Evolutionary conservation across 306 rosid genomes (phyloP), one percentile per base, ranked within the genome.

Genomic region (Alnus rubra): DNA sequence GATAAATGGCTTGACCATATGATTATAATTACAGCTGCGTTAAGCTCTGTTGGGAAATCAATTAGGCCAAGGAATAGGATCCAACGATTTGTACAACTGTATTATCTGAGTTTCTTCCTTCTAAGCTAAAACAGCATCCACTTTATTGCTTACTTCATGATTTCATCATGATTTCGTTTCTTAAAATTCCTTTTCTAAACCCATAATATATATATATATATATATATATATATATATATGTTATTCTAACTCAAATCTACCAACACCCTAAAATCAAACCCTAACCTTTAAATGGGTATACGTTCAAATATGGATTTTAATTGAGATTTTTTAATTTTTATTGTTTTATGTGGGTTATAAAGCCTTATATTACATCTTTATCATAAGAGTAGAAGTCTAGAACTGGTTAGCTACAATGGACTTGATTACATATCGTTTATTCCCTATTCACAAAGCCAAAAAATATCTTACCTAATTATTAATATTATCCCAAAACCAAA

Each of bases 21-120:
- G 7, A 42, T 42, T 42, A 59, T 59, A 1, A 8, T 31, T 28
- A 19, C 65, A 28, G 37, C 16, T 28, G 65, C 65, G 28, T 5
- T 35, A 67, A 67, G 12, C 15, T 37, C 8, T 45, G 33, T 18
- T 69, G 31, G 14, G 33, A 69, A 4, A 8, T 18, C 18, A 42
- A 44, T 45, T 3, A 23, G 33, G 3, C 16, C 0, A 39, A 8
- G 73, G 28, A 23, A 23, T 23, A 23, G 28, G 50, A 42, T 45
- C n/a, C 7, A 19, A 10, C 16, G 4, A 19, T 69, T n/a, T 69
- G 33, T 28, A 23, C 58, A 5, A 3, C 19, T 71, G 39, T 48
- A 28, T 71, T 47, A 12, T 30, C 59, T 44, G 2, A 71, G 23
- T 71, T 71, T 50, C 54, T 71, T 71, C 42, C 75, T 71, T 71